phyloP scores from a whole-genome alignment of 202 grass and related monocot species.

The Schoenoplectus tabernaemontani region DNA sequence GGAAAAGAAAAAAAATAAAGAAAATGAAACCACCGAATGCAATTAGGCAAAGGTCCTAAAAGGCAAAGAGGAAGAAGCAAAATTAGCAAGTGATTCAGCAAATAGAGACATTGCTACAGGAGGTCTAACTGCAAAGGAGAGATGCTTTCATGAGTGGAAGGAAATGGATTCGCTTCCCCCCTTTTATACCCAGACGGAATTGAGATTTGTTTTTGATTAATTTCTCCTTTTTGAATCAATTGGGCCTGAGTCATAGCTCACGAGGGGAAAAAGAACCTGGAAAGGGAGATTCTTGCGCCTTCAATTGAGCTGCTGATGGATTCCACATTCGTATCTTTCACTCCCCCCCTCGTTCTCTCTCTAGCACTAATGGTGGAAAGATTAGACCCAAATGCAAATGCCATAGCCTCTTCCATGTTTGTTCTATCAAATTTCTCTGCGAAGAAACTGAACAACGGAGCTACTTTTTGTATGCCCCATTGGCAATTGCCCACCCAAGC shows the following conservation, averaged over 20 bases:
- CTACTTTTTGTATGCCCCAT: neutral
- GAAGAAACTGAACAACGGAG: neutral
- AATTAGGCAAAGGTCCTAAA: neutral
- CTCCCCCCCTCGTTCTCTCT: neutral
- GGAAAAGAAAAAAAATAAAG: neutral
- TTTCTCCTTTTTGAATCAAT: neutral
- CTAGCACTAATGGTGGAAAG: neutral
- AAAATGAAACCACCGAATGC: neutral
- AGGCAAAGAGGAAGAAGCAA: neutral
- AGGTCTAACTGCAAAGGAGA: neutral
- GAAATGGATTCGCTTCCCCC: neutral
- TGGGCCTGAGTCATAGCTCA: neutral
- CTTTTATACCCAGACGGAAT: conserved; percentile 3
- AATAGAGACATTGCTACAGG: neutral
- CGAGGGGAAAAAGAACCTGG: neutral
- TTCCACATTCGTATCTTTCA: neutral
- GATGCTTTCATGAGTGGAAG: neutral
- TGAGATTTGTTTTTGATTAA: neutral
- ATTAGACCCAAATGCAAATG: neutral
- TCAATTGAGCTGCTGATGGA: neutral
- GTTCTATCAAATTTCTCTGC: neutral
- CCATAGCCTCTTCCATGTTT: neutral
- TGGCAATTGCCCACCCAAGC: too few species aligned
- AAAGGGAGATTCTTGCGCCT: neutral
- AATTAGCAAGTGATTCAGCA: neutral